Evolutionary conservation across 345 rosid genomes (phyloP), one percentile per base, ranked within the genome.

Genomic region (Geranium brycei): DNA sequence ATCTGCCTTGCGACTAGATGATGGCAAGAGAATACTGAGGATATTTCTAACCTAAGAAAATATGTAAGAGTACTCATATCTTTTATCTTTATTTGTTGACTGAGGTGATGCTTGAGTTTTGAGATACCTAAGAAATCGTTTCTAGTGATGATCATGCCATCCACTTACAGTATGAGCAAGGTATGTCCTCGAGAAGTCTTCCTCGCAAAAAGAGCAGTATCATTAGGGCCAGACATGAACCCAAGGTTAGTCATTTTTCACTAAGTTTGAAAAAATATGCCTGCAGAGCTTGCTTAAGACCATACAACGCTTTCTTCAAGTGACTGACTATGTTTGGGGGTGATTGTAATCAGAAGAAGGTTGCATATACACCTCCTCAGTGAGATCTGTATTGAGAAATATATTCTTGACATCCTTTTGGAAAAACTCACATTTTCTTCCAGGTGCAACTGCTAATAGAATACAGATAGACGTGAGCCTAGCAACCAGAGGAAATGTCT

Each of bases 401-500:
- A 41, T 58, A 31, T 69, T 69, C 3, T 56, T 61, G 5, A 66
- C 66, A 13, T 13, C 68, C 23, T 56, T 7, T 19, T 69, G 67
- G 19, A 30, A 57, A 1, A 69, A 31, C 8, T 7, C 19, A 67
- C 57, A 64, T 28, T 57, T 8, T n/a, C 4, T 2, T 5, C 40
- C 17, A 55, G 67, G 68, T 4, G 31, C 5, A 3, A 17, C 62
- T 15, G 2, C 28, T 23, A 63, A 16, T 8, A 69, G 58, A 17
- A 10, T 4, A 4, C 59, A 38, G 5, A 63, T 0, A 16, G 58
- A 51, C 1, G 40, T 30, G 35, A 35, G 17, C 5, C 17, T 17
- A 57, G 17, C 2, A 10, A 63, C 58, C 1, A n/a, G 0, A n/a
- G 57, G 11, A 63, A 63, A 63, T 4, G 18, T 63, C 18, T 63